phyloP scores from a whole-genome alignment of 306 rosid genomes.

The Cucurbita ficifolia region DNA sequence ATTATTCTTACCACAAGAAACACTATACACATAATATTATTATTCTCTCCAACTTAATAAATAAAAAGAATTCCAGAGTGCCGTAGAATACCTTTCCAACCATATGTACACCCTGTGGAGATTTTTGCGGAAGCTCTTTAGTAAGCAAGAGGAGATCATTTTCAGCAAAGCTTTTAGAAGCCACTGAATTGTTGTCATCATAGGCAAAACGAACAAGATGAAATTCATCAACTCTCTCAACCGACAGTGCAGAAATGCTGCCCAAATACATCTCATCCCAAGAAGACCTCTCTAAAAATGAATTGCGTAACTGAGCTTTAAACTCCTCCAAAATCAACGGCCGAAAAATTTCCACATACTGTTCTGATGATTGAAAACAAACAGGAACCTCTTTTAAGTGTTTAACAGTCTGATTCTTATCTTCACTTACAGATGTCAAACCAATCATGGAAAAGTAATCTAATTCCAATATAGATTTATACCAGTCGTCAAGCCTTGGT shows the following conservation, averaged over 20 bases:
- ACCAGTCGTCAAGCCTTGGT: conserved; percentile 85
- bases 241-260: conserved; percentile 63
- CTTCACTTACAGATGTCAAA: conserved; percentile 45
- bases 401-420: conserved; percentile 26
- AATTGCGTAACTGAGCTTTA: conserved; percentile 74
- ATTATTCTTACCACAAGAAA: neutral
- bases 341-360: conserved; percentile 60
- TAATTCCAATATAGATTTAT: conserved; percentile 66
- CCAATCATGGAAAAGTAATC: conserved; percentile 67
- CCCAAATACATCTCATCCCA: conserved; percentile 76
- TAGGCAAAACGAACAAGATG: conserved; percentile 78
- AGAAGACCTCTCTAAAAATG: conserved; percentile 61
- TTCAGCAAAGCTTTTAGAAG: conserved; percentile 61
- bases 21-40: neutral
- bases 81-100: conserved; percentile 66
- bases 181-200: conserved; percentile 45
- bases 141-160: conserved; percentile 78
- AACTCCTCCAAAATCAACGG: conserved; percentile 94
- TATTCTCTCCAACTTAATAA: neutral
- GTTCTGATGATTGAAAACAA: conserved; percentile 70
- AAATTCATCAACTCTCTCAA: conserved; percentile 88
- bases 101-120: conserved; percentile 72
- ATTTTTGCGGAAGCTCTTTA: conserved; percentile 63
- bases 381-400: conserved; percentile 79
- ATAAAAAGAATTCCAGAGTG: neutral